phyloP scores from a whole-genome alignment of 257 asterid genomes.

The Solanum etuberosum region DNA sequence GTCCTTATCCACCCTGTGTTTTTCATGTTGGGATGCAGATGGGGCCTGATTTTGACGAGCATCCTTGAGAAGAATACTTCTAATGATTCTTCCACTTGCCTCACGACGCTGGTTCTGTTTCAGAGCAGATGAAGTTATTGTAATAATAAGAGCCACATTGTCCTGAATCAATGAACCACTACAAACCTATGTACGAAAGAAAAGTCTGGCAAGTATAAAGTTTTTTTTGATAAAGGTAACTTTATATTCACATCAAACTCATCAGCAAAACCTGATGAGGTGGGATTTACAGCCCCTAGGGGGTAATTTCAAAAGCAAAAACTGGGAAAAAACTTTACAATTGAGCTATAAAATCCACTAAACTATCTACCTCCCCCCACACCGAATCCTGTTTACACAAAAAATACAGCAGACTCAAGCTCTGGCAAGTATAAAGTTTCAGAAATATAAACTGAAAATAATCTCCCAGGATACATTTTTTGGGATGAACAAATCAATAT shows the following conservation, averaged over 20 bases:
- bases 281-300: no score
- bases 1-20: conserved; percentile 47
- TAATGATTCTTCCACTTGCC: conserved; percentile 69
- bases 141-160: conserved; percentile 26
- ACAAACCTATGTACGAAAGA: conserved; percentile 17
- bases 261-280: no score
- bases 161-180: conserved; percentile 32
- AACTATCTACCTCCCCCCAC: no score
- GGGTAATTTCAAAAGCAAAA: no score
- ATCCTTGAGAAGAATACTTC: conserved; percentile 68
- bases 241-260: no score
- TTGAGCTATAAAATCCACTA: no score
- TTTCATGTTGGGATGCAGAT: conserved; percentile 36
- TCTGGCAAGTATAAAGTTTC: not conserved
- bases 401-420: no score
- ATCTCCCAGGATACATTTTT: not conserved
- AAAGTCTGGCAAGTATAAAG: not conserved
- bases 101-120: conserved; percentile 67
- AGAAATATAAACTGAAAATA: not conserved
- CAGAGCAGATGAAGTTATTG: conserved; percentile 18
- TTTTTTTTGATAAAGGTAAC: not conserved
- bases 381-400: no score
- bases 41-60: conserved; percentile 38
- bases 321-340: no score
- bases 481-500: not conserved